Conservation (phyloP, 805 yeast species). For the Wickerhamiella dianesei region DNA sequence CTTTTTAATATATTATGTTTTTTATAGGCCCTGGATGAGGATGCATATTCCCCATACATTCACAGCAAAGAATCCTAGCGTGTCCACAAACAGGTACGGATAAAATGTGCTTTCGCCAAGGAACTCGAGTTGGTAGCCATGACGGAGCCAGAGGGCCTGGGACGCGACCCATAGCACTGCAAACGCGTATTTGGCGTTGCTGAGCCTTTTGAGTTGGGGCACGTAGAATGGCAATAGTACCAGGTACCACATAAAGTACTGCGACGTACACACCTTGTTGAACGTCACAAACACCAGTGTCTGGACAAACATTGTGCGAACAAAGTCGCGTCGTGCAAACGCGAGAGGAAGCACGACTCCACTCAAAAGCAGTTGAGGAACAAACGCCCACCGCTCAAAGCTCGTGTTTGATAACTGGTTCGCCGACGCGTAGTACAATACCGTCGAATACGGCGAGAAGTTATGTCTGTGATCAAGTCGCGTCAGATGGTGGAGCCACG, state of each 20-base stretch:
- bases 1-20: neutral
- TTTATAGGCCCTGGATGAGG: constrained; percentile 34
- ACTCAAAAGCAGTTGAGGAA: constrained; percentile 65
- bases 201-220: constrained; percentile 31
- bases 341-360: constrained; percentile 44
- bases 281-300: constrained; percentile 65
- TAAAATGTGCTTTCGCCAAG: constrained; percentile 53
- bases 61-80: constrained; percentile 44
- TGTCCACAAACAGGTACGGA: constrained; percentile 42
- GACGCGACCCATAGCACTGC: constrained; percentile 49
- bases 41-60: constrained; percentile 49
- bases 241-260: constrained; percentile 90
- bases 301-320: constrained; percentile 54
- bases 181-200: constrained; percentile 17
- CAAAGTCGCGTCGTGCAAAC: constrained; percentile 32
- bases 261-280: constrained; percentile 82
- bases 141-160: constrained; percentile 66
- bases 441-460: constrained; percentile 73
- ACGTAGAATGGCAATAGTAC: constrained; percentile 68
- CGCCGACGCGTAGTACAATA: constrained; percentile 33
- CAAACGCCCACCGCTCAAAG: constrained; percentile 42
- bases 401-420: neutral
- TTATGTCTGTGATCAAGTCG: constrained; percentile 91
- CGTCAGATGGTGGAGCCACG: constrained; percentile 70
- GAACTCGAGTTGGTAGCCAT: constrained; percentile 72